Percentiles rank a stretch among this genome's conserved stretches.
phyloP scores from a whole-genome alignment of 805 yeast species.

The Wickerhamomyces sydowiorum region DNA sequence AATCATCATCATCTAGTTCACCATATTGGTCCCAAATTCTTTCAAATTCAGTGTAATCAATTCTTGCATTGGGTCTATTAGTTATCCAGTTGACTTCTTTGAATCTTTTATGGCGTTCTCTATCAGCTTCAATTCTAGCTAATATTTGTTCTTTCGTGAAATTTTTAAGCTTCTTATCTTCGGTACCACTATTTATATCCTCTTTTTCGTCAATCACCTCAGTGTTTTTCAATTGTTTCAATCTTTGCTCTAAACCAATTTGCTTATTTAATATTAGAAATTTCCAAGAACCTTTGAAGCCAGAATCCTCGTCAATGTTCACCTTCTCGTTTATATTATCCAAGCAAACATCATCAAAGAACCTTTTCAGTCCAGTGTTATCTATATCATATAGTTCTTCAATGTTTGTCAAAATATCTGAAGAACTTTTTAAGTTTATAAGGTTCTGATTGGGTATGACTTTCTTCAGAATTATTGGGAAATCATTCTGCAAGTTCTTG shows the following conservation, averaged over 20 bases:
- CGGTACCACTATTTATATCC: not conserved
- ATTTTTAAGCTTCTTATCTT: not conserved
- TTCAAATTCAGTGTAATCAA: slow-evolving; percentile 46
- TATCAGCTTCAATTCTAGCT: slow-evolving; percentile 83
- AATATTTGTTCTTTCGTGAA: slow-evolving; percentile 49
- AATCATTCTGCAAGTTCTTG: slow-evolving; percentile 25
- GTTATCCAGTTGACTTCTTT: slow-evolving; percentile 81
- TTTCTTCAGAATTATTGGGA: slow-evolving; percentile 26
- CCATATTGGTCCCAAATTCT: slow-evolving; percentile 31
- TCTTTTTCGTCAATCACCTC: slow-evolving; percentile 1
- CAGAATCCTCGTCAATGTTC: slow-evolving; percentile 1
- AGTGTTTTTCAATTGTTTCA: slow-evolving; percentile 5
- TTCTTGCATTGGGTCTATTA: slow-evolving; percentile 35
- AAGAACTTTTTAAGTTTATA: slow-evolving; percentile 14
- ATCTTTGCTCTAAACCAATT: slow-evolving; percentile 9
- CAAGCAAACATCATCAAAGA: slow-evolving; percentile 2
- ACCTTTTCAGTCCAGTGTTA: slow-evolving; percentile 2
- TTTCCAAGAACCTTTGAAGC: slow-evolving; percentile 17
- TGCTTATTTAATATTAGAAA: slow-evolving; percentile 16
- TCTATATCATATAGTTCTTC: slow-evolving; percentile 11
- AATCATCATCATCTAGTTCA: slow-evolving; percentile 39
- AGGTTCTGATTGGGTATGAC: slow-evolving; percentile 29
- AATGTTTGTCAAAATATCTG: slow-evolving; percentile 12
- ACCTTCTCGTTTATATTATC: slow-evolving; percentile 2
- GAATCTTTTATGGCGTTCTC: slow-evolving; percentile 83